Conservation (phyloP, 2,329 filamentous ascomycete genomes). For the Biscogniauxia sp. region DNA sequence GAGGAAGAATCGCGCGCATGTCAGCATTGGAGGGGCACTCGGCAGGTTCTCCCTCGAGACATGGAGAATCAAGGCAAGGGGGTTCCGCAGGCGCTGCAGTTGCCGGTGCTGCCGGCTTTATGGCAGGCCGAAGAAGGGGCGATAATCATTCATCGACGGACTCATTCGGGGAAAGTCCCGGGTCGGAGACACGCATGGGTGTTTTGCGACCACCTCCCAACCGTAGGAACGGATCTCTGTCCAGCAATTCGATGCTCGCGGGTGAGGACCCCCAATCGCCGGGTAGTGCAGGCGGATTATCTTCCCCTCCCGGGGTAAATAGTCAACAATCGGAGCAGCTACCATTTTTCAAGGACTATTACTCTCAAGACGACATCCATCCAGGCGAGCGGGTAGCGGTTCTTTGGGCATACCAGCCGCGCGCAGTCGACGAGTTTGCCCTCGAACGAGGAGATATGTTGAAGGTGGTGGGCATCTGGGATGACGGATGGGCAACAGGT, state of each 20-base stretch:
- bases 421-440: slow-evolving; percentile 88
- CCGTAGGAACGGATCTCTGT: slow-evolving; percentile 83
- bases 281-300: slow-evolving; percentile 68
- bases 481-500: slow-evolving; percentile 97
- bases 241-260: slow-evolving; percentile 75
- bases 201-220: slow-evolving; percentile 58
- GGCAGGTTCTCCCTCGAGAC: slow-evolving; percentile 57
- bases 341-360: slow-evolving; percentile 97
- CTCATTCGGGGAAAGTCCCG: slow-evolving; percentile 68
- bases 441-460: slow-evolving; percentile 96
- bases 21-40: slow-evolving; percentile 81
- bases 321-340: slow-evolving; percentile 95
- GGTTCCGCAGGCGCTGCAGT: slow-evolving; percentile 45
- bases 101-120: slow-evolving; percentile 47
- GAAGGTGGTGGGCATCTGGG: slow-evolving; percentile 97
- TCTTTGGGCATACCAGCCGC: slow-evolving; percentile 95
- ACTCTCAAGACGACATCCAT: slow-evolving; percentile 94
- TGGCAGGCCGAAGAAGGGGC: slow-evolving; percentile 42
- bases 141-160: slow-evolving; percentile 68
- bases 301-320: slow-evolving; percentile 77
- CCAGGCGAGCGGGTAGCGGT: slow-evolving; percentile 86
- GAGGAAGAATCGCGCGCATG: slow-evolving; percentile 92
- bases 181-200: slow-evolving; percentile 59
- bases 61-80: slow-evolving; percentile 48
- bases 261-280: slow-evolving; percentile 72